A percentile compares a stretch with the other conserved stretches of the same genome.
These are phyloP conservation scores for Dothistroma septosporum DNA, from an alignment of 2,329 filamentous ascomycete genomes.

Conservation along the genomic window DNA sequence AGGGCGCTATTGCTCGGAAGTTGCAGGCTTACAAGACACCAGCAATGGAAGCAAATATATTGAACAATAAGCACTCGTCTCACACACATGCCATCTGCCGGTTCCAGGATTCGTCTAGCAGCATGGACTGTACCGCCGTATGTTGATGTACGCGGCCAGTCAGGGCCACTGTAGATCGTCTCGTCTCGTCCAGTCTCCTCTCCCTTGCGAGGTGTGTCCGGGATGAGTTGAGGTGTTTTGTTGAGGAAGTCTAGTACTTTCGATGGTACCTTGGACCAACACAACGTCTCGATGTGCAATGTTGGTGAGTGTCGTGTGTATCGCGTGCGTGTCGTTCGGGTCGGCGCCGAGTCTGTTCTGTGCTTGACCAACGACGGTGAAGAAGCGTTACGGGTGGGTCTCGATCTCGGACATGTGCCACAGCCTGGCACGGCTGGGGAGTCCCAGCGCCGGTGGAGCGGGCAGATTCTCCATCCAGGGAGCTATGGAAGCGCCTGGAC, in stretches of 20 bases:
- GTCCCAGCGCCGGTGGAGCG: not conserved
- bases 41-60: not conserved
- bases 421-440: not conserved
- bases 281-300: not conserved
- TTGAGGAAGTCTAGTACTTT: not conserved
- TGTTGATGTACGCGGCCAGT: not conserved
- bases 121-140: not conserved
- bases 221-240: not conserved
- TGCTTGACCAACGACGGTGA: not conserved
- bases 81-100: not conserved
- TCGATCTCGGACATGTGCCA: not conserved
- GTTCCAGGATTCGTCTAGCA: not conserved
- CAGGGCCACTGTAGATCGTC: not conserved
- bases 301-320: not conserved
- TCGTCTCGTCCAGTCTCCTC: too few species aligned
- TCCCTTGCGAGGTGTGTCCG: conserved; percentile 1
- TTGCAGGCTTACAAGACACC: not conserved
- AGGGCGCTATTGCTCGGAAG: not conserved
- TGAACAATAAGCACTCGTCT: not conserved
- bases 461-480: not conserved
- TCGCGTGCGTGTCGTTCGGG: not conserved
- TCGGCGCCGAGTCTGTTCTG: not conserved
- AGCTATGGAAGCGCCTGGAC: not conserved
- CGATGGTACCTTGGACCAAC: not conserved
- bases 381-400: not conserved